Base-by-base conservation (phyloP, 805 yeast species). In the Diddensiella transvaalensis region DNA sequence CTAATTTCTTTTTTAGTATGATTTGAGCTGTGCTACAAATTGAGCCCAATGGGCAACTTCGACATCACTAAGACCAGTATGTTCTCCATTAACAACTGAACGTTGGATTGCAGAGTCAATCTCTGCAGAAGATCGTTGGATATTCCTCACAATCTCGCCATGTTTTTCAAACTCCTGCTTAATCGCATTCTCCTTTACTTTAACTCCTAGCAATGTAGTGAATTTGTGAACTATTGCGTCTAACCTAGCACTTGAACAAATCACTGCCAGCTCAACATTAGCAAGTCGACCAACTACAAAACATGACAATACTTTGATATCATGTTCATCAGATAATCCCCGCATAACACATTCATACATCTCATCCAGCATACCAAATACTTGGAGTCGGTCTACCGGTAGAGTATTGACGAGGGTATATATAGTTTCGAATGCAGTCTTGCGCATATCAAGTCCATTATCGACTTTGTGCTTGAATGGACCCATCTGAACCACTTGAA, bases 381-480 rank as follows among this genome's bases (percentile, higher is more conserved):
- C 54, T 8, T 53, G 57, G 8, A 51, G 57, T 15, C 51, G 56
- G 2, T 56, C 62, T 21, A 53, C 49, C 38, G 54, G 48, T 10
- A 69, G 52, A 2, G 68, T 57, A 3, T 63, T 61, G 10, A 70
- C 60, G 40, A 84, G 62, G 5, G 86, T 74, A 61, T 80, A 83
- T 23, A 87, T 66, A 19, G 82, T 67, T 59, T 87, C 95, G 62
- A 82, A 85, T 4, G 85, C 73, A 33, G 84, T 75, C 60, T 85
- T 85, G 46, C 96, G 73, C 50, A 80, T 77, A 50, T 81, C 87
- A 35, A 85, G 70, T 0, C 89, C 93, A 55, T 82, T 83, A 58
- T 87, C 96, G 35, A 86, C 77, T 52, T 81, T 80, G 61, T 86
- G 90, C 60, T 85, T 86, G 71, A 84, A 87, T 0, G 95, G 95